Conservation (phyloP, 2,329 filamentous ascomycete species). For the Alternaria alternata region DNA sequence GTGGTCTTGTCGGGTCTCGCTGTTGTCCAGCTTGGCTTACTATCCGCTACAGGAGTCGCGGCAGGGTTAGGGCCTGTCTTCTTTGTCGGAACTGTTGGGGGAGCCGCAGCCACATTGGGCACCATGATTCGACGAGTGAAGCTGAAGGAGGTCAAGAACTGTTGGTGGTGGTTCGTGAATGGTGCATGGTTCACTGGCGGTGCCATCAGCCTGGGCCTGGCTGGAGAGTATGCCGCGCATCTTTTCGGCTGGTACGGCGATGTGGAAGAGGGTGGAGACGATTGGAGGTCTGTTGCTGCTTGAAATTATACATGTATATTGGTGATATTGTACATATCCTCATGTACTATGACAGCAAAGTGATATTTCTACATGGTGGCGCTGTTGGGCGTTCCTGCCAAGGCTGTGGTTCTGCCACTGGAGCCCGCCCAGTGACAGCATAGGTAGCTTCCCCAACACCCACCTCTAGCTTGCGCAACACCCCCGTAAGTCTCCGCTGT, state of each 20-base stretch:
- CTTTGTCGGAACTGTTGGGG: conserved; percentile 66
- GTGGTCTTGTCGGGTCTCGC: conserved; percentile 75
- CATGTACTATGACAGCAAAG: not conserved
- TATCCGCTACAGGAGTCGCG: conserved; percentile 73
- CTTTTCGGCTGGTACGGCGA: conserved; percentile 36
- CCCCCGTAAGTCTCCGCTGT: conserved; percentile 8
- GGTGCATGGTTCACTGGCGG: conserved; percentile 70
- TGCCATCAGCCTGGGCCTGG: conserved; percentile 63
- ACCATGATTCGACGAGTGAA: conserved; percentile 68
- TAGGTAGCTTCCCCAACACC: conserved; percentile 27
- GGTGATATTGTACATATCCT: not conserved
- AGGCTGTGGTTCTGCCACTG: conserved; percentile 23
- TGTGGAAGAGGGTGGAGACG: conserved; percentile 7
- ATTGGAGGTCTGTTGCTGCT: not conserved
- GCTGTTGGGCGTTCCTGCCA: conserved; percentile 20
- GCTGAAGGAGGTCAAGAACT: conserved; percentile 64
- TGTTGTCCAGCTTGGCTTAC: conserved; percentile 71
- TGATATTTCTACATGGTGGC: too few relatives aligned
- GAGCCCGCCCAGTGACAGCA: conserved; percentile 24
- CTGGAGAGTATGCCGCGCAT: conserved; percentile 60
- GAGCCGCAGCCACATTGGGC: conserved; percentile 62
- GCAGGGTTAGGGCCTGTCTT: conserved; percentile 67
- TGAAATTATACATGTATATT: not conserved
- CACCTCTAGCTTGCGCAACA: conserved; percentile 15
- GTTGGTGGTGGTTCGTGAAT: conserved; percentile 72